A percentile compares a stretch with the other conserved stretches of the same genome.
phyloP scores from a whole-genome alignment of 371 early-diverging fungal genomes.

The Capillidium rhysosporum region DNA sequence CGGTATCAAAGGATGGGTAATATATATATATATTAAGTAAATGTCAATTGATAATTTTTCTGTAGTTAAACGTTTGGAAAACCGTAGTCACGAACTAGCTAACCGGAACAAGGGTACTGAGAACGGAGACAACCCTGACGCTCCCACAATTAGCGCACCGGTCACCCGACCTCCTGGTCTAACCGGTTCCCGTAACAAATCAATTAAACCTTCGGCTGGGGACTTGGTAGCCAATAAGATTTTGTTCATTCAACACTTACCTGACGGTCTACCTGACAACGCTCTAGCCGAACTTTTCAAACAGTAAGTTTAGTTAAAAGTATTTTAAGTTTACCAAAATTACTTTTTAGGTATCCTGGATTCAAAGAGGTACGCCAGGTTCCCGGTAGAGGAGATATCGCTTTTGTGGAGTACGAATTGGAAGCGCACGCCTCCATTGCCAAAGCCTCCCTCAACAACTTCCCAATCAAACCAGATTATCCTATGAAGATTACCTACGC shows the following conservation, averaged over 20 bases:
- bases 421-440: conserved; percentile 60
- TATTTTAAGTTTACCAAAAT: neutral
- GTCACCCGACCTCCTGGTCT: conserved; percentile 6
- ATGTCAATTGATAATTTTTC: neutral
- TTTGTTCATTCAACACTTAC: conserved; percentile 79
- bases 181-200: conserved; percentile 4
- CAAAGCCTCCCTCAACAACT: conserved; percentile 51
- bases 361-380: conserved; percentile 82
- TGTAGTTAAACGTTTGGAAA: conserved; percentile 2
- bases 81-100: neutral
- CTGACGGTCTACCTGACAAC: conserved; percentile 40
- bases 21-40: neutral
- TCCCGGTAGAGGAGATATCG: conserved; percentile 65
- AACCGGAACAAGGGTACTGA: neutral
- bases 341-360: conserved; percentile 35
- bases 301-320: conserved; percentile 19
- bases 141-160: conserved; percentile 8
- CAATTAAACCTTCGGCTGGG: conserved; percentile 31
- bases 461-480: conserved; percentile 44
- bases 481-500: conserved; percentile 70
- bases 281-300: conserved; percentile 44
- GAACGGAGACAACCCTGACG: conserved; percentile 1
- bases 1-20: conserved; percentile 37
- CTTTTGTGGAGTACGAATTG: conserved; percentile 86
- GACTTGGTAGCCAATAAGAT: conserved; percentile 62